Base-by-base conservation (phyloP, 495 filamentous ascomycete species). In the Cladorrhinum samala region DNA sequence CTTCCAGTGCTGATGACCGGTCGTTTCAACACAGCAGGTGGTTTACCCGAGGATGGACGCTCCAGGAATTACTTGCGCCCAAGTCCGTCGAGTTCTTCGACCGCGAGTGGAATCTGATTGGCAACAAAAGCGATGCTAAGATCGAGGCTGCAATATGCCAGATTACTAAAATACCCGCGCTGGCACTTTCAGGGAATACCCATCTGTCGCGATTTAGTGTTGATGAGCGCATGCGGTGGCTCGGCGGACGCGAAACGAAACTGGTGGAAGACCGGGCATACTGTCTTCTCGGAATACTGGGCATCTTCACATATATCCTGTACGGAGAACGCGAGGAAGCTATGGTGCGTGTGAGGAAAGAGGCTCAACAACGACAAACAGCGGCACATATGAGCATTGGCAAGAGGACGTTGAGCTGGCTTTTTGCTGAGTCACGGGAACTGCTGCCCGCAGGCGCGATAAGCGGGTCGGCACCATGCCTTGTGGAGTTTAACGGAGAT, bases 171-270 rank as follows among this genome's bases (percentile, higher is more conserved):
- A 59, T 64, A 18, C 43, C 42, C 0, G 24, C 42, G 13, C 5
- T 7, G 18, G 51, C 42, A 9, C 48, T 57, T 19, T 36, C 20
- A 30, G 25, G 19, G 16, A 20, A 55, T 11, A 9, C 2, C n/a
- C n/a, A n/a, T 13, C 49, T 53, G n/a, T 25, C 19, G 13, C 18
- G 36, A 2, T 55, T 53, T 45, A 49, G 40, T 24, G 52, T 66
- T 18, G 60, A 55, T 9, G 57, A 60, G 46, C 50, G 57, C n/a
- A 57, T 65, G 46, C 37, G 38, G 16, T 65, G 62, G 62, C 56
- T 40, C 1, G 46, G 38, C 3, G 40, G 25, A 9, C 62, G 62
- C 5, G n/a, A 47, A 36, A 65, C 62, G 1, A 60, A 23, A 11
- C 9, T 46, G 2, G 41, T 47, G 14, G 62, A 65, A 46, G 62